Percentiles rank a stretch among this genome's conserved stretches.
These are phyloP conservation scores for Cladosporium velox DNA, from an alignment of 2,329 filamentous ascomycete species.

Conservation along the genomic window DNA sequence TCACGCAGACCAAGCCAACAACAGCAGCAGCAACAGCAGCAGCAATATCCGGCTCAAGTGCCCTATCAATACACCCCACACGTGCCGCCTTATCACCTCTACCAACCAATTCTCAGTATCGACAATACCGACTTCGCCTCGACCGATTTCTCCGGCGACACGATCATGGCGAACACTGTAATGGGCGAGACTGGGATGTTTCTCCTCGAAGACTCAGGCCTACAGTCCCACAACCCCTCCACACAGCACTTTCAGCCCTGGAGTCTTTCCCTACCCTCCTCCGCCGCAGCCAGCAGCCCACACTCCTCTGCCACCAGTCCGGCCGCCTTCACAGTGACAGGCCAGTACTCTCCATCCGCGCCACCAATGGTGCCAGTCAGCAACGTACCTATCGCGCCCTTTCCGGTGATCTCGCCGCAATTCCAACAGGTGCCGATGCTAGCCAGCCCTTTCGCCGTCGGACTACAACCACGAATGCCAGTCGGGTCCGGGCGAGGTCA, in stretches of 20 bases:
- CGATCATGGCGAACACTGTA: slow-evolving; percentile 49
- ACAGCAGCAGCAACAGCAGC: not conserved
- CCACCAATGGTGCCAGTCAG: slow-evolving; percentile 31
- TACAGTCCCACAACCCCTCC: slow-evolving; percentile 38
- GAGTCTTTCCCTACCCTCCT: slow-evolving; percentile 10
- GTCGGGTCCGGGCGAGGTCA: not conserved
- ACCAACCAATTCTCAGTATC: slow-evolving; percentile 15
- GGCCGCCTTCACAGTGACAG: slow-evolving; percentile 22
- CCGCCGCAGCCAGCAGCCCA: slow-evolving; percentile 17
- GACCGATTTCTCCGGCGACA: slow-evolving; percentile 36
- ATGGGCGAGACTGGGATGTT: slow-evolving; percentile 53
- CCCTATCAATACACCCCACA: slow-evolving; percentile 22
- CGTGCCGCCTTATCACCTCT: slow-evolving; percentile 21
- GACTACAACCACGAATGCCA: slow-evolving; percentile 33
- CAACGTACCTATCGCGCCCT: slow-evolving; percentile 36
- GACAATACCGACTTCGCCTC: not conserved
- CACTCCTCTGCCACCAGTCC: slow-evolving; percentile 27
- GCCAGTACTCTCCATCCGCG: not conserved
- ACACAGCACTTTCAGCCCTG: slow-evolving; percentile 16
- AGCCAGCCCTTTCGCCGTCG: slow-evolving; percentile 29
- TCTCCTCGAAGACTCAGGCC: slow-evolving; percentile 48
- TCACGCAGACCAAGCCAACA: slow-evolving; percentile 19
- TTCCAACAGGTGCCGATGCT: slow-evolving; percentile 23
- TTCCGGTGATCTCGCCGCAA: slow-evolving; percentile 34
- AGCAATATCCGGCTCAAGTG: not conserved